phyloP scores from a whole-genome alignment of 305 asterid genomes.

The Fraxinus greggii region DNA sequence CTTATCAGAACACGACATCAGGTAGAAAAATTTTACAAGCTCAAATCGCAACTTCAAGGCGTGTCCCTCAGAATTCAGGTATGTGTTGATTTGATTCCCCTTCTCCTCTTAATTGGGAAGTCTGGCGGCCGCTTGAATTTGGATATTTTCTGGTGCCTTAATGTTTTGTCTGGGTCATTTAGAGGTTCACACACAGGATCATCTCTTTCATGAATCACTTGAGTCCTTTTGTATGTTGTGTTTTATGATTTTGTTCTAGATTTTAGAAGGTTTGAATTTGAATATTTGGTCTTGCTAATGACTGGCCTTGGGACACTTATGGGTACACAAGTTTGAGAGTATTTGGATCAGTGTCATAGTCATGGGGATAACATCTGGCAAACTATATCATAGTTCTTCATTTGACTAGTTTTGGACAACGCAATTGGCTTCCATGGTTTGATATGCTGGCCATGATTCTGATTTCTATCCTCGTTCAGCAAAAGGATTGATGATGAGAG shows the following conservation, averaged over 20 bases:
- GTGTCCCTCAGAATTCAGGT: slow-evolving; percentile 98
- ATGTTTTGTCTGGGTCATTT: neutral
- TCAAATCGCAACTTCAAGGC: slow-evolving; percentile 97
- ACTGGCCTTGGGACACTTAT: neutral
- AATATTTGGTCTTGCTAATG: neutral
- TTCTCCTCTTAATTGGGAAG: neutral
- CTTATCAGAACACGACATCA: slow-evolving; percentile 70
- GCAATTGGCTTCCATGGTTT: neutral
- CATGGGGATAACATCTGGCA: neutral
- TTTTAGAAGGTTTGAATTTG: neutral
- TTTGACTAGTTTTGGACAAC: neutral
- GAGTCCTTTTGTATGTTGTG: neutral
- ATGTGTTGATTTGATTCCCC: neutral
- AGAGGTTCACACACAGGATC: neutral
- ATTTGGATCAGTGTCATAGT: neutral
- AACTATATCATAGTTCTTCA: neutral
- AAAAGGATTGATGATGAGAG: neutral
- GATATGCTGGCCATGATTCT: neutral
- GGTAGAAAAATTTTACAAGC: slow-evolving; percentile 90
- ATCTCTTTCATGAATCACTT: neutral
- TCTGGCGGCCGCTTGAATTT: neutral
- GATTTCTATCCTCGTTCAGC: neutral
- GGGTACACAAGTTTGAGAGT: neutral
- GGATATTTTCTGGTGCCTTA: neutral
- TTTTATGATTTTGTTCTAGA: neutral